Evolutionary conservation across 495 filamentous ascomycete genomes (phyloP).

Genomic region (Tuber microsphaerosporum): DNA sequence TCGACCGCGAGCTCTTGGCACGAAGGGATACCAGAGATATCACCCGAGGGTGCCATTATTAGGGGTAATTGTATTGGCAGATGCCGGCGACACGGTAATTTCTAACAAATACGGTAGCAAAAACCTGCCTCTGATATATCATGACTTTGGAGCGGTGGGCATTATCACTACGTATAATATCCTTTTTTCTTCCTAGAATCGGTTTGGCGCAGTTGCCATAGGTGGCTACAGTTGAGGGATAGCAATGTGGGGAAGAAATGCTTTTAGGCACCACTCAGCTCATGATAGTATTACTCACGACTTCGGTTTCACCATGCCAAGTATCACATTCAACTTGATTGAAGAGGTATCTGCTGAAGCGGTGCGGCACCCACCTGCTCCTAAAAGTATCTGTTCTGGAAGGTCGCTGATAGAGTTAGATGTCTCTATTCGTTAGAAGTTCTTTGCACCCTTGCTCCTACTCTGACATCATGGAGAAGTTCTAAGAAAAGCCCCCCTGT

Average conservation of each 20-base stretch:
- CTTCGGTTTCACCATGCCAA: neutral
- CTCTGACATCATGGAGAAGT: neutral
- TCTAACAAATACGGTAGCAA: neutral
- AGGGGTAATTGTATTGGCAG: neutral
- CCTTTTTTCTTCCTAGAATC: neutral
- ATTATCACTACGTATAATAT: neutral
- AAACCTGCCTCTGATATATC: neutral
- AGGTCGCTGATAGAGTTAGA: neutral
- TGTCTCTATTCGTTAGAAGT: neutral
- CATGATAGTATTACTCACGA: neutral
- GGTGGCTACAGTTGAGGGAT: neutral
- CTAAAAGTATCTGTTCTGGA: neutral
- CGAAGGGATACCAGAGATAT: neutral
- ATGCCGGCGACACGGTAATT: neutral
- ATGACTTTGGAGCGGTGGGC: neutral
- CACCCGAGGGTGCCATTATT: neutral
- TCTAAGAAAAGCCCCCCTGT: neutral
- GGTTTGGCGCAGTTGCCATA: neutral
- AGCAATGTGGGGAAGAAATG: neutral
- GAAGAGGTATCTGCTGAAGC: neutral
- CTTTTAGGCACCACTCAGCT: neutral
- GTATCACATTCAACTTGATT: neutral
- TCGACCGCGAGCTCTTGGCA: neutral
- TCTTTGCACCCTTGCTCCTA: neutral
- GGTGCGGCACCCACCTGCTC: neutral